Evolutionary conservation across 495 filamentous ascomycete species (phyloP).

Genomic region (Lasiosphaeris hirsuta): DNA sequence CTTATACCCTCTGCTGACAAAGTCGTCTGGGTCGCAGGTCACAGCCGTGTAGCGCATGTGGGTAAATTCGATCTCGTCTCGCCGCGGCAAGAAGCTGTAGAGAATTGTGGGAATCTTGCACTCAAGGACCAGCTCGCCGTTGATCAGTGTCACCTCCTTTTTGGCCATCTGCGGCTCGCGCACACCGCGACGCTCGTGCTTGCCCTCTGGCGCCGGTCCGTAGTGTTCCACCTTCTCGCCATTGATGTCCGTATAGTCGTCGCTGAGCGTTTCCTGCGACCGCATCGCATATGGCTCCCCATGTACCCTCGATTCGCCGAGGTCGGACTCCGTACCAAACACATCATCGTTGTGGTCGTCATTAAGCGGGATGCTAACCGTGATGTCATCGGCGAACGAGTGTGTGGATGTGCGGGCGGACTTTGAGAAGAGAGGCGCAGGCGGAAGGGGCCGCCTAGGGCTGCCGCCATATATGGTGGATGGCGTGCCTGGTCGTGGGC

Average conservation of each 20-base stretch:
- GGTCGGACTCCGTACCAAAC: slow-evolving; percentile 62
- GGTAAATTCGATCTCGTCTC: slow-evolving; percentile 94
- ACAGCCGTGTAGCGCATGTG: slow-evolving; percentile 99
- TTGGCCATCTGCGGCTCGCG: slow-evolving; percentile 83
- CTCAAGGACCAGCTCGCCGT: slow-evolving; percentile 94
- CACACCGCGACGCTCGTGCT: slow-evolving; percentile 79
- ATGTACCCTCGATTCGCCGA: slow-evolving; percentile 38
- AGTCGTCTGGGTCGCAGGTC: slow-evolving; percentile 97
- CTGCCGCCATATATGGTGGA: slow-evolving; percentile 82
- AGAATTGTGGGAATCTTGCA: slow-evolving; percentile 98
- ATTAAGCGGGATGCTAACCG: slow-evolving; percentile 56
- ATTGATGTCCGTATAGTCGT: slow-evolving; percentile 20
- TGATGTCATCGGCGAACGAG: slow-evolving; percentile 49
- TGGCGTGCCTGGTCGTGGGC: slow-evolving; percentile 84
- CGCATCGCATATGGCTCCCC: slow-evolving; percentile 64
- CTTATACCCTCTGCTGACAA: slow-evolving; percentile 82
- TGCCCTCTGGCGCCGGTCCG: slow-evolving; percentile 79
- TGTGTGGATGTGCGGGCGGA: slow-evolving; percentile 30
- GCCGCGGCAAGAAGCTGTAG: slow-evolving; percentile 86
- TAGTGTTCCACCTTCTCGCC: slow-evolving; percentile 64
- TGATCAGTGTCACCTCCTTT: slow-evolving; percentile 93
- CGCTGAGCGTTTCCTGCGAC: slow-evolving; percentile 49
- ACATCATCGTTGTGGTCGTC: slow-evolving; percentile 66
- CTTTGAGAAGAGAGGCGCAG: slow-evolving; percentile 76
- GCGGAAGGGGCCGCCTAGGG: slow-evolving; percentile 82